These are phyloP conservation scores for Pythium apleroticum DNA, from an alignment of 352 stramenopile genomes.

Conservation along the genomic window DNA sequence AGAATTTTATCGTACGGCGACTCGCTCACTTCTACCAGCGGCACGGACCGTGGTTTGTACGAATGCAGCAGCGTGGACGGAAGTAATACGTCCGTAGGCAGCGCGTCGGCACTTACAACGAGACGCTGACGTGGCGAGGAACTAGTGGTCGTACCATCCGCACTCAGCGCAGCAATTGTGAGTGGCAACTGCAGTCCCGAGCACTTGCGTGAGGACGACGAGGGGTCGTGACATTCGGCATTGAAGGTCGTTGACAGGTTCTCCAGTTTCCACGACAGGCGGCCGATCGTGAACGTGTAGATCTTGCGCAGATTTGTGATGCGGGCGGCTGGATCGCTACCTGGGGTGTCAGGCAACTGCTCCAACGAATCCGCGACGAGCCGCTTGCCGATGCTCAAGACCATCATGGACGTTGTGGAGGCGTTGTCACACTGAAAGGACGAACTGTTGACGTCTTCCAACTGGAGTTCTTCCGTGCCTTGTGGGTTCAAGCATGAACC, in stretches of 20 bases:
- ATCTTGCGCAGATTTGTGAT: slow-evolving; percentile 27
- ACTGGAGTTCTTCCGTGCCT: slow-evolving; percentile 1
- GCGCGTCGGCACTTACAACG: background rate
- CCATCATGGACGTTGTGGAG: background rate
- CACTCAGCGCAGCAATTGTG: background rate
- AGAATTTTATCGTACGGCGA: background rate
- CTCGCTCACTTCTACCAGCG: slow-evolving; percentile 1
- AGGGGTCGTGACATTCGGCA: slow-evolving; percentile 10
- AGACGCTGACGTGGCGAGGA: background rate
- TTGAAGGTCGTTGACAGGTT: slow-evolving; percentile 19
- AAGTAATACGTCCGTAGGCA: background rate
- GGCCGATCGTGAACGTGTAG: slow-evolving; percentile 27
- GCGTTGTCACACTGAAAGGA: background rate
- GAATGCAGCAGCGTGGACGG: background rate
- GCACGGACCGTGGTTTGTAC: background rate
- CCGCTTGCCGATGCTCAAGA: slow-evolving; percentile 16
- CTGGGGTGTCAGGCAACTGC: background rate
- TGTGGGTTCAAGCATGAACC: background rate
- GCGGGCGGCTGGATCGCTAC: background rate
- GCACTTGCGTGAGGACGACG: background rate
- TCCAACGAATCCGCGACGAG: background rate
- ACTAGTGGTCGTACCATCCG: background rate
- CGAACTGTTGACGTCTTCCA: background rate
- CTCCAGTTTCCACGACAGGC: slow-evolving; percentile 15
- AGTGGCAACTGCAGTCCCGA: background rate